phyloP scores from a whole-genome alignment of 2,329 filamentous ascomycete species.

The Exserohilum turcica region DNA sequence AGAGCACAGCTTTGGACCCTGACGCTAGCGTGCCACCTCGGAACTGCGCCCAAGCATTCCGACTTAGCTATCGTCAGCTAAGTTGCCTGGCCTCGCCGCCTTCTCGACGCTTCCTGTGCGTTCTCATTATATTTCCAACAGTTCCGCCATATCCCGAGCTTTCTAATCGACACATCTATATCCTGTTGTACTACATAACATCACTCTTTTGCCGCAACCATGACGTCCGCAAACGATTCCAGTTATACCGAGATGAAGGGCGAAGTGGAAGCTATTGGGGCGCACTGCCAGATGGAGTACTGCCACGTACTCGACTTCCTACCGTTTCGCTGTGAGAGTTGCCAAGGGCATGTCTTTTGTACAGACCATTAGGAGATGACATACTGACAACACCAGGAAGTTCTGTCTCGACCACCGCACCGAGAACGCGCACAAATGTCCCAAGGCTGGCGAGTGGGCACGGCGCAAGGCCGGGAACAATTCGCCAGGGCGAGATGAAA shows the following conservation, averaged over 20 bases:
- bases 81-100: conserved; percentile 12
- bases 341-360: conserved; percentile 57
- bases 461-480: conserved; percentile 49
- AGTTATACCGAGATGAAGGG: conserved; percentile 72
- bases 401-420: conserved; percentile 94
- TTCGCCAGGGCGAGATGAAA: conserved; percentile 23
- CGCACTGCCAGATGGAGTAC: conserved; percentile 87
- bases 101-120: conserved; percentile 28
- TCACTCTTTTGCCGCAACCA: conserved; percentile 7
- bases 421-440: conserved; percentile 77
- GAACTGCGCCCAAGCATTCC: conserved; percentile 10
- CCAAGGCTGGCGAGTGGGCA: conserved; percentile 66
- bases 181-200: neutral
- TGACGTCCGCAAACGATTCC: conserved; percentile 24
- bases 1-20: conserved; percentile 8
- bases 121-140: conserved; percentile 15
- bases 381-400: conserved; percentile 56
- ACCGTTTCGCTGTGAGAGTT: conserved; percentile 91
- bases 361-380: neutral
- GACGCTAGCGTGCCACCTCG: conserved; percentile 9
- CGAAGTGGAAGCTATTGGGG: conserved; percentile 84
- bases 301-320: conserved; percentile 97
- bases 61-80: conserved; percentile 20
- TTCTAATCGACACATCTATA: neutral
- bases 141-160: neutral